Evolutionary conservation across 164 flowering plant species (phyloP), one percentile per base, ranked within the genome.

Genomic region (Aristolochia californica): DNA sequence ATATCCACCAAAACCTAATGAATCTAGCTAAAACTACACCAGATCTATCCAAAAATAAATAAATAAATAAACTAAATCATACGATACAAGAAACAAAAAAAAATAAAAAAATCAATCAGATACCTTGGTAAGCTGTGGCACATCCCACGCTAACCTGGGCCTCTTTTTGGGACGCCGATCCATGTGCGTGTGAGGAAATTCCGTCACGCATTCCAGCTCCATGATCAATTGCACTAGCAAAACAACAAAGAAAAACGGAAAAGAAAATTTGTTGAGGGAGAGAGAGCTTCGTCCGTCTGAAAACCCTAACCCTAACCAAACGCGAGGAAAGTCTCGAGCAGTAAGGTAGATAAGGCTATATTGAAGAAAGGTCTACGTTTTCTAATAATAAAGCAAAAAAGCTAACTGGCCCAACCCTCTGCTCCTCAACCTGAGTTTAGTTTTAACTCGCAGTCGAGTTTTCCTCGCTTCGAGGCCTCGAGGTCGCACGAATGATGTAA

Each of bases 141-240:
- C 64, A 44, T 82, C 85, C 87, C 87, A 80, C 54, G 65, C 80
- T 47, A 84, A 69, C 59, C 81, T 72, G 38, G 80, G 77, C 65
- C 81, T 78, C 78, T 85, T 85, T 53, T 81, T 66, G 23, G 91
- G 91, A 17, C 82, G 82, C 18, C 82, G 80, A 69, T 84, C 91
- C 76, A 78, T 76, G 63, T 76, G 73, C 15, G 47, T 60, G 34
- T 72, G 72, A 17, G 71, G 78, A 59, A 74, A 67, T 62, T 77
- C 78, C 45, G 66, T 64, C 61, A 64, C 2, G 58, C 70, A 70
- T 48, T 74, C 80, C 77, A 69, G 67, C 66, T 67, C 80, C 74
- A 68, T 70, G 59, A 61, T 38, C 58, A 34, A 67, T 24, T 20
- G 47, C 63, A 15, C 45, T 1, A 18, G 26, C 5, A 45, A 22